These are phyloP conservation scores for Phytophthora melonis DNA, from an alignment of 352 stramenopile species.

Conservation along the genomic window DNA sequence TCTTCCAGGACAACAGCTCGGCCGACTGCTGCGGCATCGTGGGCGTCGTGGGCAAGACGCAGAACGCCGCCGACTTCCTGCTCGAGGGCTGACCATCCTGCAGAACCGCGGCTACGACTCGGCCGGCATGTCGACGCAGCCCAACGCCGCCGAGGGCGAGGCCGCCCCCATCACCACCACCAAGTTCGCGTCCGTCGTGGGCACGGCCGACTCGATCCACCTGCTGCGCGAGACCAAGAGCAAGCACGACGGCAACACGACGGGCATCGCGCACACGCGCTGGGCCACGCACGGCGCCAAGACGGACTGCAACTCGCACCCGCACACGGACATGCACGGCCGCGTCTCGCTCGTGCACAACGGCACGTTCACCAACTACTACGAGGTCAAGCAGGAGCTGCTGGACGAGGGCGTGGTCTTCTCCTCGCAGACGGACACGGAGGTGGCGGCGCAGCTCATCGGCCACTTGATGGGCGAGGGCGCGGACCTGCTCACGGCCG, in stretches of 20 bases:
- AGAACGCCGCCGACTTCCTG: conserved; percentile 82
- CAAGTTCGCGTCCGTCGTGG: conserved; percentile 94
- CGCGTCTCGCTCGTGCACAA: conserved; percentile 98
- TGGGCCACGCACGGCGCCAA: conserved; percentile 99
- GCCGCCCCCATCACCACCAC: conserved; percentile 86
- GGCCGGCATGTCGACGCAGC: conserved; percentile 96
- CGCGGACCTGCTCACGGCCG: conserved; percentile 89
- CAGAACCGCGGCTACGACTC: conserved; percentile 98
- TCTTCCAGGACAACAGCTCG: conserved; percentile 4
- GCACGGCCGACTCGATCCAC: conserved; percentile 94
- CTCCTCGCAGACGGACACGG: conserved; percentile 97
- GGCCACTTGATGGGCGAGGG: conserved; percentile 90
- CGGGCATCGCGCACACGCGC: conserved; percentile 99
- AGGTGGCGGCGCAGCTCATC: conserved; percentile 98
- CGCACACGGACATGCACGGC: conserved; percentile 94
- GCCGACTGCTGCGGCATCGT: conserved; percentile 83
- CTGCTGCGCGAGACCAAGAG: conserved; percentile 84
- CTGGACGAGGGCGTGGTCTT: conserved; percentile 93
- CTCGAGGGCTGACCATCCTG: conserved; percentile 91
- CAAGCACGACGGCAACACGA: conserved; percentile 86
- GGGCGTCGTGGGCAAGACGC: conserved; percentile 72
- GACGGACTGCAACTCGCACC: conserved; percentile 99
- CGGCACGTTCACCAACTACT: conserved; percentile 98
- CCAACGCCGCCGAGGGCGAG: conserved; percentile 37
- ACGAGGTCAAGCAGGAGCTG: conserved; percentile 91